These are phyloP conservation scores for Vaccinium corymbosum DNA, from an alignment of 148 eudicot species.

Conservation along the genomic window DNA sequence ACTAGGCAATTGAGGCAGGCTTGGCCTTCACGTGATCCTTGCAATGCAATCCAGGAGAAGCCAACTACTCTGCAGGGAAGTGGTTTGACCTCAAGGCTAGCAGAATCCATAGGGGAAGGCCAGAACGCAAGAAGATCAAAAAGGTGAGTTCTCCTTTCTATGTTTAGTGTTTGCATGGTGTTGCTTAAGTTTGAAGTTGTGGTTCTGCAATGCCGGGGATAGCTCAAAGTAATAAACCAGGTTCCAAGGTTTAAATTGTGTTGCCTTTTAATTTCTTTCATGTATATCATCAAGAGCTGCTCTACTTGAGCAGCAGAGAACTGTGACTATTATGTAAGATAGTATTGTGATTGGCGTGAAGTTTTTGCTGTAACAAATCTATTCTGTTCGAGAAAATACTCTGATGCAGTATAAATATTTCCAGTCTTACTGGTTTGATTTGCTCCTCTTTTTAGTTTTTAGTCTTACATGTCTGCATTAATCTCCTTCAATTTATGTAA, in stretches of 20 bases:
- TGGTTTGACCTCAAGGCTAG: conserved; percentile 27
- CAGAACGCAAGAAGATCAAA: conserved; percentile 29
- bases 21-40: conserved; percentile 39
- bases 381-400: not conserved
- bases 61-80: conserved; percentile 19
- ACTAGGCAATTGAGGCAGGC: conserved; percentile 35
- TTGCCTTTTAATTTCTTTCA: conserved; percentile 1
- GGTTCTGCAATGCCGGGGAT: not conserved
- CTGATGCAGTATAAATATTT: not conserved
- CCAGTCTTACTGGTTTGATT: not conserved
- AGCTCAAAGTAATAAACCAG: not conserved
- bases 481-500: not conserved
- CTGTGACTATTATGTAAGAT: conserved; percentile 15
- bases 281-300: not conserved
- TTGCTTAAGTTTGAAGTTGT: not conserved
- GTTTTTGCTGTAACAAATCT: not conserved
- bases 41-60: conserved; percentile 19
- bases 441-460: not conserved
- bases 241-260: not conserved
- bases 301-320: conserved; percentile 8
- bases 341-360: conserved; percentile 2
- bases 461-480: not conserved
- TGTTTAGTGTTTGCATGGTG: not conserved
- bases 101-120: conserved; percentile 24
- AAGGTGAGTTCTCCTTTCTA: conserved; percentile 19